Base-by-base conservation (phyloP, 176 grass and related monocot genomes). In the Chrysopogon serrulatus region DNA sequence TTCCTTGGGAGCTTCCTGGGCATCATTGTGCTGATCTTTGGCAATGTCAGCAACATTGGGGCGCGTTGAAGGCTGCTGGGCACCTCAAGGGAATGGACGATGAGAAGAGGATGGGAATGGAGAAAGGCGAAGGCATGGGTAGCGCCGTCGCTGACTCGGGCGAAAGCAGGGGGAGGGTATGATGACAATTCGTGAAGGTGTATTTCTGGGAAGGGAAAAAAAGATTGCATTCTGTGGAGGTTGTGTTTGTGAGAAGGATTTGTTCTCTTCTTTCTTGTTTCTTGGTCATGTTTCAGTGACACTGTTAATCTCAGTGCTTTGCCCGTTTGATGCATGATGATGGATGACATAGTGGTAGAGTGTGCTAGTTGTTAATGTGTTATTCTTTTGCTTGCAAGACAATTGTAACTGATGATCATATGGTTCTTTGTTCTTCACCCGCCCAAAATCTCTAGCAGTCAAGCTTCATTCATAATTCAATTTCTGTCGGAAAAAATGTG, bases 1-100 rank as follows among this genome's bases (percentile, higher is more conserved):
- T 95, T 98, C 78, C 72, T 95, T 32, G 92, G 80, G 27, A 80
- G 89, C 87, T 95, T 98, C 78, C 76, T 95, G 0, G 95, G 95
- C 32, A 88, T 95, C 41, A 68, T 93, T 11, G 92, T 93, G 79
- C 69, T 98, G 14, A 89, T 98, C 44, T 98, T 98, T 17, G 95
- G 95, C 16, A 98, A 95, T n/a, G 92, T 95, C 2, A 98, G 92
- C 87, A 93, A 91, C 76, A 71, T 87, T 0, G 86, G 92, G 12
- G 92, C 88, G 1, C 66, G n/a, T n/a, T 93, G 60, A 90, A 87
- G 82, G 92, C 92, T 0, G 91, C 95, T 0, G 95, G 92, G 7
- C 92, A 98, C 24, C 90, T 93, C 8, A 88, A 93, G 87, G 90
- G 88, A 48, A 83, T 84, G 57, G 92, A 92, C 6, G 86, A 90